Evolutionary conservation across 768 basidiomycete species (phyloP).

Genomic region (Lactifluus pinguis): DNA sequence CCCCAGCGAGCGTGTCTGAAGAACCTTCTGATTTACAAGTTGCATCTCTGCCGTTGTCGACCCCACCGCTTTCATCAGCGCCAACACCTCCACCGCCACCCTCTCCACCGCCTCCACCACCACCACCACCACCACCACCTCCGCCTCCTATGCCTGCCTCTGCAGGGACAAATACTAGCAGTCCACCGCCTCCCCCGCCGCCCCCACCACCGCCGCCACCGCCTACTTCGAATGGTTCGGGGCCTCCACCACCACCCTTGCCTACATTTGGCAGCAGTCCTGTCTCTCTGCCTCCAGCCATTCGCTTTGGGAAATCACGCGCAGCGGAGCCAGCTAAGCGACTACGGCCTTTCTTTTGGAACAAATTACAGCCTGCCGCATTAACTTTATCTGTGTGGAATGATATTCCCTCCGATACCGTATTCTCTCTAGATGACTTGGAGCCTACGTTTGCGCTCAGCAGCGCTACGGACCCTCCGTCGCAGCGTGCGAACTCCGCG

Average conservation of each 20-base stretch:
- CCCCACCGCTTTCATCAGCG: constrained; percentile 26
- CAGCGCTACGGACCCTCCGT: constrained; percentile 32
- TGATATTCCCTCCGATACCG: constrained; percentile 35
- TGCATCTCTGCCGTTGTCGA: background rate
- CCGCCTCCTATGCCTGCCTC: constrained; percentile 5
- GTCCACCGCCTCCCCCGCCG: background rate
- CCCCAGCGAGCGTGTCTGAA: background rate
- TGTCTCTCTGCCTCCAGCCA: constrained; percentile 16
- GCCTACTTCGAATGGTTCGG: background rate
- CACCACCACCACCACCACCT: constrained; percentile 11
- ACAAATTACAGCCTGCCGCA: constrained; percentile 48
- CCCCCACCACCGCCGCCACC: background rate
- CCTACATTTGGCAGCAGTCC: background rate
- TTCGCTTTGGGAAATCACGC: constrained; percentile 26
- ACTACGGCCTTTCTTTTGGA: constrained; percentile 88
- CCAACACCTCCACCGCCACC: constrained; percentile 24
- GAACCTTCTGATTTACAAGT: background rate
- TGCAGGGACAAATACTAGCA: background rate
- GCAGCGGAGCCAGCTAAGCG: constrained; percentile 42
- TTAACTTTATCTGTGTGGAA: constrained; percentile 60
- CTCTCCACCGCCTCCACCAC: constrained; percentile 19
- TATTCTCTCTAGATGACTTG: constrained; percentile 60
- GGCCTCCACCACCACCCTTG: background rate
- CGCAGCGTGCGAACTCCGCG: constrained; percentile 31
- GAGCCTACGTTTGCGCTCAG: constrained; percentile 65